A percentile compares a stretch with the other conserved stretches of the same genome.
Evolutionary conservation across 1,284 basidiomycete genomes (phyloP).

Genomic region (Chalciporus piperatoides): DNA sequence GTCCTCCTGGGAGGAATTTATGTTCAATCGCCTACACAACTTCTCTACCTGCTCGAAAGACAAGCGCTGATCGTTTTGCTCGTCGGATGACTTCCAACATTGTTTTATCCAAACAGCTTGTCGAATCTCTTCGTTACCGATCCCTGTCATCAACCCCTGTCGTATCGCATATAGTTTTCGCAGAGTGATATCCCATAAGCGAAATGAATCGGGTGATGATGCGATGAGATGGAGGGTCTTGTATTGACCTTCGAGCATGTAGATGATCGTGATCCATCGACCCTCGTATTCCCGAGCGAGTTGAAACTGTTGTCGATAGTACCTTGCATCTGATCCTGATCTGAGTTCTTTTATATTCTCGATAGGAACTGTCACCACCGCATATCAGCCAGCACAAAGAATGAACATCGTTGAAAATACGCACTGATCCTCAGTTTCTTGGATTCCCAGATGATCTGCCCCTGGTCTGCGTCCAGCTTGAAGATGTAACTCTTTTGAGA

Average conservation of each 20-base stretch:
- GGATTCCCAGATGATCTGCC: constrained; percentile 83
- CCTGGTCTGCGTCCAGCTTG: constrained; percentile 73
- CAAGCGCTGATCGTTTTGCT: constrained; percentile 59
- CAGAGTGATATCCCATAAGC: constrained; percentile 64
- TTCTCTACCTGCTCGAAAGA: constrained; percentile 72
- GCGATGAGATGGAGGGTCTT: constrained; percentile 92
- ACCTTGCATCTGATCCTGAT: constrained; percentile 69
- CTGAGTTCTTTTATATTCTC: constrained; percentile 92
- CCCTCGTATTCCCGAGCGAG: constrained; percentile 57
- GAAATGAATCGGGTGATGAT: constrained; percentile 63
- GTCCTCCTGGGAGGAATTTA: constrained; percentile 63
- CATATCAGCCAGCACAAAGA: background rate
- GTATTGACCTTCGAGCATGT: constrained; percentile 75
- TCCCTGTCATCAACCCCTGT: constrained; percentile 63
- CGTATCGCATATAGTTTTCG: constrained; percentile 58
- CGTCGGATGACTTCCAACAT: constrained; percentile 75
- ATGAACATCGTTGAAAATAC: constrained; percentile 31
- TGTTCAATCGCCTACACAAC: constrained; percentile 74
- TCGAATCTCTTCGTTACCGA: constrained; percentile 61
- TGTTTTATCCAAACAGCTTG: constrained; percentile 79
- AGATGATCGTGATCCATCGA: constrained; percentile 77
- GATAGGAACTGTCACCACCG: constrained; percentile 63
- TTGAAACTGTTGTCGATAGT: constrained; percentile 77
- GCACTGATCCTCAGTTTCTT: constrained; percentile 72
- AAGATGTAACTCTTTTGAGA: constrained; percentile 77